Conservation (phyloP, 192 early-diverging fungal species). For the Ambispora gerdemannii region DNA sequence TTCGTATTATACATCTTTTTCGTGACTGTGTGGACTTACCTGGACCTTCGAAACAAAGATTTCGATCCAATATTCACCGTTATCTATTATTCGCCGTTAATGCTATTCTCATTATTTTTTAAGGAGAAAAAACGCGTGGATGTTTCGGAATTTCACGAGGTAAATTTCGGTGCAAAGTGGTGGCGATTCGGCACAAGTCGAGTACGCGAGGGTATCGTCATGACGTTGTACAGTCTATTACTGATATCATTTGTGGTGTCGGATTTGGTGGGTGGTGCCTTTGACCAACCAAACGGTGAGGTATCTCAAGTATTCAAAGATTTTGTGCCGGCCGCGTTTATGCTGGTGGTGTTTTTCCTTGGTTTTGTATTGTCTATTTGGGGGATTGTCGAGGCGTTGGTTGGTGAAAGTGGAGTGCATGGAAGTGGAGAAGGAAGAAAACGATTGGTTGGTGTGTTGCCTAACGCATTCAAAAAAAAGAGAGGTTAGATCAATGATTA, state of each 20-base stretch:
- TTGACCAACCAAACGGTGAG: conserved; percentile 18
- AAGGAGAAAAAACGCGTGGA: conserved; percentile 29
- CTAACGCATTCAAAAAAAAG: conserved; percentile 23
- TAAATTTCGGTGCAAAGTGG: conserved; percentile 31
- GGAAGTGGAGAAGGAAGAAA: conserved; percentile 30
- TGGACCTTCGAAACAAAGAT: conserved; percentile 22
- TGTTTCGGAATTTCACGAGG: conserved; percentile 29
- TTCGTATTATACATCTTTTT: conserved; percentile 3
- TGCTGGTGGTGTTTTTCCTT: conserved; percentile 18
- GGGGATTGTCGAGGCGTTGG: conserved; percentile 17
- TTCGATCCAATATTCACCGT: conserved; percentile 25
- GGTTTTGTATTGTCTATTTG: conserved; percentile 27
- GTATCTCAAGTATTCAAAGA: conserved; percentile 27
- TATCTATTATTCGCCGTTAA: conserved; percentile 28
- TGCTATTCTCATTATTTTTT: conserved; percentile 31
- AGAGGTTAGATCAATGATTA: neutral
- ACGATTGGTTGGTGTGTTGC: conserved; percentile 25
- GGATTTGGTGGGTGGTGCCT: conserved; percentile 11
- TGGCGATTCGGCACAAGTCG: conserved; percentile 21
- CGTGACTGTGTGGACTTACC: conserved; percentile 27
- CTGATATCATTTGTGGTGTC: conserved; percentile 18
- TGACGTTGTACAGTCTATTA: conserved; percentile 27
- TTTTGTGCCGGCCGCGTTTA: conserved; percentile 21
- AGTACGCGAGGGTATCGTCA: conserved; percentile 17
- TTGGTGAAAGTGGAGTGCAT: conserved; percentile 4